Conservation (phyloP, 192 early-diverging fungal species). For the Entophlyctis helioformis region DNA sequence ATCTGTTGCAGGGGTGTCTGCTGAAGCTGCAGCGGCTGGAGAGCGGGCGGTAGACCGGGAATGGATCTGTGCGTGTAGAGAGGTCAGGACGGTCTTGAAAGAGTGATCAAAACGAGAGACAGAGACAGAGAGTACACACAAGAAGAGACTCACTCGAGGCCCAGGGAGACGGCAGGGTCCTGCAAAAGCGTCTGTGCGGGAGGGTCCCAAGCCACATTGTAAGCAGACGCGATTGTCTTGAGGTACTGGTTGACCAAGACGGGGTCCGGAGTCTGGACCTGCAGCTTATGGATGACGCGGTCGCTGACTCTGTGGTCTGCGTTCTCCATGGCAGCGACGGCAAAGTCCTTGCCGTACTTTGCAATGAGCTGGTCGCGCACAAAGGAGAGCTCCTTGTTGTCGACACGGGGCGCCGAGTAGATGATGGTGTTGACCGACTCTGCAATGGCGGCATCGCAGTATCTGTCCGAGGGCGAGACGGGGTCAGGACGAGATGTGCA, state of each 20-base stretch:
- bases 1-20: too few relatives aligned
- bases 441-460: constrained; percentile 65
- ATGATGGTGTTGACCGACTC: constrained; percentile 85
- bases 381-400: constrained; percentile 68
- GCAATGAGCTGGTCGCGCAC: constrained; percentile 40
- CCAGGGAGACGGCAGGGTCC: too few relatives aligned
- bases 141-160: too few relatives aligned
- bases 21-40: too few relatives aligned
- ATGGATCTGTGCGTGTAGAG: too few relatives aligned
- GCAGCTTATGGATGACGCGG: constrained; percentile 56
- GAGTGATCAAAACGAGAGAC: too few relatives aligned
- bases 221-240: constrained; percentile 76
- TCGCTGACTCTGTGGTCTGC: constrained; percentile 60
- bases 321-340: constrained; percentile 61
- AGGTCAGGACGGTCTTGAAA: too few relatives aligned
- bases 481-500: background rate
- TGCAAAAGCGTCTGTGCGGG: too few relatives aligned
- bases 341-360: constrained; percentile 80
- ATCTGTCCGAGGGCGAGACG: constrained; percentile 16
- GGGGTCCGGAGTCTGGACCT: constrained; percentile 63
- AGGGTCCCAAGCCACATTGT: constrained; percentile 56
- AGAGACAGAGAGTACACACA: too few relatives aligned
- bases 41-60: too few relatives aligned
- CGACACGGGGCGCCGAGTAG: constrained; percentile 77
- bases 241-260: constrained; percentile 76